A percentile compares a stretch with the other conserved stretches of the same genome.
Evolutionary conservation across 129 eudicot genomes (phyloP).

Genomic region (Saposhnikovia divaricata): DNA sequence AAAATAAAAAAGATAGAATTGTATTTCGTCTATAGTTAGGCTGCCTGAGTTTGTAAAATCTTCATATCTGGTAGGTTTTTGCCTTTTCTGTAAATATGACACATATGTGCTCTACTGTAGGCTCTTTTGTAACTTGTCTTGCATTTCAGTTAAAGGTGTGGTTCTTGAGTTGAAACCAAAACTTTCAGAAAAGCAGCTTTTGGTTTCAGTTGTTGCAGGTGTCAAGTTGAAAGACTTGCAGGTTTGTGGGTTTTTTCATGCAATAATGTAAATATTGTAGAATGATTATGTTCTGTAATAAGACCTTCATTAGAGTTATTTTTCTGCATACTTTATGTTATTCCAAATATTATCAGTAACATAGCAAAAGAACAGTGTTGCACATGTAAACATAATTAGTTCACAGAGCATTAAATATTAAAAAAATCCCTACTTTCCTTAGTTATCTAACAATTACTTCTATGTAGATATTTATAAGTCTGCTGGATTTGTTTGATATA

Average conservation of each 20-base stretch:
- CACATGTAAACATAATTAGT: not conserved
- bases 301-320: not conserved
- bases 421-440: not conserved
- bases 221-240: conserved; percentile 78
- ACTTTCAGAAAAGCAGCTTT: conserved; percentile 72
- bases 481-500: not conserved
- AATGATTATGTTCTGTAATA: not conserved
- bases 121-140: not conserved
- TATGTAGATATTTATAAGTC: not conserved
- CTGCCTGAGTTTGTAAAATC: not conserved
- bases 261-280: not conserved
- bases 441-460: not conserved
- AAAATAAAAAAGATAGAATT: not conserved
- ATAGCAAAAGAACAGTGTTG: not conserved
- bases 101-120: not conserved
- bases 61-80: not conserved
- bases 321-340: not conserved
- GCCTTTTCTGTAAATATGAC: not conserved
- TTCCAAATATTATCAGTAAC: not conserved
- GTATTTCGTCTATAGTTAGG: not conserved
- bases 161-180: conserved; percentile 59
- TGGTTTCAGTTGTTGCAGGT: conserved; percentile 97
- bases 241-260: conserved; percentile 36
- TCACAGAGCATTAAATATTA: not conserved
- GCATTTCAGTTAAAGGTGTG: conserved; percentile 66